Conservation (phyloP, 2,329 filamentous ascomycete genomes). For the Hirsutella thompsonii region DNA sequence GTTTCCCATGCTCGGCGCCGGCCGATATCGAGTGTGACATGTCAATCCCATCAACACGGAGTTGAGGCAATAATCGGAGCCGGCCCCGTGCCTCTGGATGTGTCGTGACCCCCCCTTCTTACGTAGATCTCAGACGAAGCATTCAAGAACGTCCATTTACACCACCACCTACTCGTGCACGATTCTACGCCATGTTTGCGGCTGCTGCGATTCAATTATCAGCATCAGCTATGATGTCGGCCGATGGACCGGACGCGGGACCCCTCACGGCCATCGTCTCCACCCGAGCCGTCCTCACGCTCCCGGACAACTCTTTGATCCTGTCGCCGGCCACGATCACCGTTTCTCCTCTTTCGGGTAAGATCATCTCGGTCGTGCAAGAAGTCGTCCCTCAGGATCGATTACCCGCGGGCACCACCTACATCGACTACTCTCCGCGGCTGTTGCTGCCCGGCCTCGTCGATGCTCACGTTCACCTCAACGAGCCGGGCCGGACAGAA, state of each 20-base stretch:
- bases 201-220: slow-evolving; percentile 13
- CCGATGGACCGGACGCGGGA: slow-evolving; percentile 12
- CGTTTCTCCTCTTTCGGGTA: slow-evolving; percentile 66
- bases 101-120: too few relatives aligned
- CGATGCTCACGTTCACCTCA: slow-evolving; percentile 94
- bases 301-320: slow-evolving; percentile 44
- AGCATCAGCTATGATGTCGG: slow-evolving; percentile 1
- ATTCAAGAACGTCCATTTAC: too few relatives aligned
- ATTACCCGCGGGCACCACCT: slow-evolving; percentile 61
- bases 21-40: too few relatives aligned
- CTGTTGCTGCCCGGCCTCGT: slow-evolving; percentile 84
- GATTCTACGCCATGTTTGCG: too few relatives aligned
- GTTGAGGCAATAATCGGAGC: too few relatives aligned
- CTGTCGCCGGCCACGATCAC: slow-evolving; percentile 75
- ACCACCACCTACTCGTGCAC: too few relatives aligned
- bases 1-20: too few relatives aligned
- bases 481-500: slow-evolving; percentile 91
- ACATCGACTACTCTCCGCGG: slow-evolving; percentile 74
- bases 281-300: slow-evolving; percentile 67
- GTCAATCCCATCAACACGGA: too few relatives aligned
- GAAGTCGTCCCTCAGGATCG: slow-evolving; percentile 59
- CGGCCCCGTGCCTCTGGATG: too few relatives aligned
- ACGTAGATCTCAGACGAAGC: too few relatives aligned
- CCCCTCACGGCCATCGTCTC: slow-evolving; percentile 67
- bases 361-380: slow-evolving; percentile 65